Percentiles rank a stretch among this genome's conserved stretches.
Evolutionary conservation across 768 basidiomycete genomes (phyloP).

Genomic region (Lentinula aciculospora): DNA sequence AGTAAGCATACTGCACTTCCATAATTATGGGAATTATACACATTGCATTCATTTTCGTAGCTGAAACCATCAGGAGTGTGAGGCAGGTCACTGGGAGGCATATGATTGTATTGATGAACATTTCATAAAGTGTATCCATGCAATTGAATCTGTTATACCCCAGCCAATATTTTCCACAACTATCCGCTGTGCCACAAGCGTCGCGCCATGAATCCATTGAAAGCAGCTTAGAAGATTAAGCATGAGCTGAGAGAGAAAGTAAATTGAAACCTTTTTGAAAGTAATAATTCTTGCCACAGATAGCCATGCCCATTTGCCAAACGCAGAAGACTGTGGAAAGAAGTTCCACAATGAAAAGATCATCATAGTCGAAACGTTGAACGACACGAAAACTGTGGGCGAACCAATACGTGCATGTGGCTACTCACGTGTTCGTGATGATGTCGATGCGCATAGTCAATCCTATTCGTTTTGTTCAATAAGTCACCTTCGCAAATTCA

Average conservation of each 20-base stretch:
- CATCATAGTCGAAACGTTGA: neutral
- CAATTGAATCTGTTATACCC: neutral
- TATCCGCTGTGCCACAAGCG: neutral
- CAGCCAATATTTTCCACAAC: neutral
- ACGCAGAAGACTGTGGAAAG: neutral
- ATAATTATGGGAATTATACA: neutral
- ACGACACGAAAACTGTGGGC: no score
- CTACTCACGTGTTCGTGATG: no score
- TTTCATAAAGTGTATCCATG: neutral
- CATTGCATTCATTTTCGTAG: neutral
- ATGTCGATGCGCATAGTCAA: no score
- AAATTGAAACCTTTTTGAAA: neutral
- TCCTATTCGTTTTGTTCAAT: no score
- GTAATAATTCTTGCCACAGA: neutral
- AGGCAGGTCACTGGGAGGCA: constrained; percentile 9
- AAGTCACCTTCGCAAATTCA: no score
- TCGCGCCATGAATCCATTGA: neutral
- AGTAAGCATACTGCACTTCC: neutral
- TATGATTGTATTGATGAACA: neutral
- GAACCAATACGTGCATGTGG: no score
- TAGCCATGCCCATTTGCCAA: neutral
- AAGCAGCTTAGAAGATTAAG: neutral
- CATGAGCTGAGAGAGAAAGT: neutral
- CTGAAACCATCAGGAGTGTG: constrained; percentile 6
- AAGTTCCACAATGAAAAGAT: neutral